A percentile compares a stretch with the other conserved stretches of the same genome.
Evolutionary conservation across 805 yeast species (phyloP).

Genomic region (Saturnispora besseyi): DNA sequence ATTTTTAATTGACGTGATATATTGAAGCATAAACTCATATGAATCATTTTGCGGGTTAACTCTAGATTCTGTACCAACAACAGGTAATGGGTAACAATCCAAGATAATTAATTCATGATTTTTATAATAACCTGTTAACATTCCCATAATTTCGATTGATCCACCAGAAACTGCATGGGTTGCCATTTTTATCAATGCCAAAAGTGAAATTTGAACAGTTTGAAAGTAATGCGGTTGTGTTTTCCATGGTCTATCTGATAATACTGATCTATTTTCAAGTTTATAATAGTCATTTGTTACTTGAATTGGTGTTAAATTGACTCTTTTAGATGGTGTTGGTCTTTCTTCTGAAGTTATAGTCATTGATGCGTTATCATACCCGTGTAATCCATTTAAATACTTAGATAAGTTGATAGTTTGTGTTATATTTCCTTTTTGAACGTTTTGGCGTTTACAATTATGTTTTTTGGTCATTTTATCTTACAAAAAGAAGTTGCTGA

Average conservation of each 20-base stretch:
- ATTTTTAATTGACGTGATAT: constrained; percentile 46
- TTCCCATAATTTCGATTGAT: constrained; percentile 88
- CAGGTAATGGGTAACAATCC: constrained; percentile 84
- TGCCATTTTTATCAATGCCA: constrained; percentile 69
- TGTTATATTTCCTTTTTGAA: background rate
- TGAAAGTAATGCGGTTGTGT: constrained; percentile 51
- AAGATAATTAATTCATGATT: constrained; percentile 51
- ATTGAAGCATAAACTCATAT: constrained; percentile 89
- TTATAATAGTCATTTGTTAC: background rate
- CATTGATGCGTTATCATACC: background rate
- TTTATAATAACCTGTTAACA: constrained; percentile 68
- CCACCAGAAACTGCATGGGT: constrained; percentile 81
- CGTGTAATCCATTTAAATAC: background rate
- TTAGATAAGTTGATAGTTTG: background rate
- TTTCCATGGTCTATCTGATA: constrained; percentile 42
- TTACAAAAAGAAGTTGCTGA: too few relatives aligned
- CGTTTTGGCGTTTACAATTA: background rate
- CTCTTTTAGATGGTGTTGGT: background rate
- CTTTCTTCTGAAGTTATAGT: background rate
- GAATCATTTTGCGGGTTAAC: constrained; percentile 94
- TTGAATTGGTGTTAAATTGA: background rate
- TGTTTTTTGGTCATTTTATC: too few relatives aligned
- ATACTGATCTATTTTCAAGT: background rate
- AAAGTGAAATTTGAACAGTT: constrained; percentile 53
- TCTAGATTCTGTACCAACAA: constrained; percentile 91